Base-by-base conservation (phyloP, 2,329 filamentous ascomycete genomes). In the Colletotrichum coccodes region DNA sequence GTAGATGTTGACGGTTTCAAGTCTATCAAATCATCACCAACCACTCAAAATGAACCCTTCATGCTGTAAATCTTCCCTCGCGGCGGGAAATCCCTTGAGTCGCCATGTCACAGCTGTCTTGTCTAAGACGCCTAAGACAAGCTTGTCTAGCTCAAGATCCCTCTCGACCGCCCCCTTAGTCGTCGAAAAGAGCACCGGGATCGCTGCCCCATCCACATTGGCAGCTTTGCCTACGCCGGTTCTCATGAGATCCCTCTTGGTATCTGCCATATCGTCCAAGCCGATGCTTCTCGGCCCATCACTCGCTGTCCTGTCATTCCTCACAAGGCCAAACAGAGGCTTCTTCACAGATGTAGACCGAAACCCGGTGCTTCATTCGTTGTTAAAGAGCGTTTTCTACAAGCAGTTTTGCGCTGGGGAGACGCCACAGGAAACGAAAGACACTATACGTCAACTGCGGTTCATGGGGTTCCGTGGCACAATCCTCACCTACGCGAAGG, bases 401-500 rank as follows among this genome's bases (percentile, higher is more conserved):
- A 90, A 90, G 34, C 95, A 98, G 75, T 98, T 97, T 80, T 98
- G 95, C 78, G 94, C 93, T 0, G 95, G 95, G 32, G 92, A 94
- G 80, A 92, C 88, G 56, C 84, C 87, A 0, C 75, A 78, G 1
- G 93, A 97, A 79, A 91, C 97, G 1, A 83, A 85, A 47, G 80
- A 78, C 34, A 94, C 92, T 0, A 88, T 94, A 36, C 77, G 85
- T 1, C 83, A 86, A 2, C 83, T 97, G 11, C 93, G 93, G 78
- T 79, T 84, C 40, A 89, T 95, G 56, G 95, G 95, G 1, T 97
- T 94, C 76, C 89, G 88, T 23, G 95, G 94, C 18, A 92, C 97
- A 4, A 94, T 97, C 62, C 85, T 98, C 49, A 91, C 93, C 54
- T 97, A 97, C 75, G 94, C 94, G 4, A 89, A 87, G 71, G 95